phyloP scores from a whole-genome alignment of 345 rosid species.

The Salix brachista region DNA sequence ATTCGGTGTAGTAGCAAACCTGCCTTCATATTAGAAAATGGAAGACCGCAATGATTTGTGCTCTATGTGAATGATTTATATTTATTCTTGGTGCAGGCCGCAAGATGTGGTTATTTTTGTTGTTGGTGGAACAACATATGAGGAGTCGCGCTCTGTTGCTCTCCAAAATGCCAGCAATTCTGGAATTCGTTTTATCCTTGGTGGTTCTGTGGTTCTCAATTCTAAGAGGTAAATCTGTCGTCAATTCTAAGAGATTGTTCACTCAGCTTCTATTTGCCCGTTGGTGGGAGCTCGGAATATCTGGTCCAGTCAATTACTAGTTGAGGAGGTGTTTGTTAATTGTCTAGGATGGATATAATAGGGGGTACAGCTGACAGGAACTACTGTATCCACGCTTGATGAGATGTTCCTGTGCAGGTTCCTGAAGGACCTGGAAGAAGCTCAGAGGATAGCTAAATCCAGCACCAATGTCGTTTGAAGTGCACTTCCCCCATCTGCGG shows the following conservation, averaged over 20 bases:
- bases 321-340: neutral
- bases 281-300: neutral
- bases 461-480: slow-evolving; percentile 50
- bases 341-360: neutral
- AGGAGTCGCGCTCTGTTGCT: slow-evolving; percentile 84
- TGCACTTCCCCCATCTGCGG: neutral
- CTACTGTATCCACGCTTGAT: neutral
- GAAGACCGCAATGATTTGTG: neutral
- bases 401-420: slow-evolving; percentile 42
- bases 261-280: neutral
- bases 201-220: slow-evolving; percentile 73
- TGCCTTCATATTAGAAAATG: neutral
- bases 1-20: neutral
- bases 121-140: slow-evolving; percentile 97
- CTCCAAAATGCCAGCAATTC: slow-evolving; percentile 69
- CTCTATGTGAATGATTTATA: neutral
- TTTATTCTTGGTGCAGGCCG: slow-evolving; percentile 46
- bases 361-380: neutral
- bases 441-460: slow-evolving; percentile 61
- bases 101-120: slow-evolving; percentile 87
- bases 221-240: slow-evolving; percentile 62
- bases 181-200: slow-evolving; percentile 84
- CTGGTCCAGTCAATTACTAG: neutral
- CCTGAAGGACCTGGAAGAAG: slow-evolving; percentile 79
- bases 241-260: neutral